Base-by-base conservation (phyloP, 768 basidiomycete species). In the Pleurotus djamor region DNA sequence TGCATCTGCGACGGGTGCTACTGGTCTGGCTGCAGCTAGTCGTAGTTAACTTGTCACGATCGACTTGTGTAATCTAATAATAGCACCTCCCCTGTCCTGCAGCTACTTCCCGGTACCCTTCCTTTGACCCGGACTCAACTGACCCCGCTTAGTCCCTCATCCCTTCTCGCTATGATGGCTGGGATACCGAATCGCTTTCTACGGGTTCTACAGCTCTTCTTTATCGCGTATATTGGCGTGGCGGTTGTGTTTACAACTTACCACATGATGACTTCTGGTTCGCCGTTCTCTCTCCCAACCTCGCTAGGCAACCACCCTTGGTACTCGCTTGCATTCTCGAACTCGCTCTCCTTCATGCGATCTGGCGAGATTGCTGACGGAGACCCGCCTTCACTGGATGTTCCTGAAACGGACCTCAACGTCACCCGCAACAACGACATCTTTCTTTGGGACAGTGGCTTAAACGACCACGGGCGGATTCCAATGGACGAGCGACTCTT, bases 1-100 rank as follows among this genome's bases (percentile, higher is more conserved):
- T 69, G 86, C 87, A 0, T 85, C 89, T 1, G 82, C 76, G 3
- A 73, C 76, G 16, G 92, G 91, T 7, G 92, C 88, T 2, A 70
- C 72, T 44, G 83, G 84, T 6, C 71, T 92, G 47, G 83, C 82
- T 4, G 68, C 70, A 14, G 63, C 70, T 4, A n/a, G 32, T 36
- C 51, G n/a, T 36, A 36, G n/a, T 14, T 52, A 52, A 52, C 37
- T 12, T 9, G 10, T 51, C 9, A 12, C 47, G n/a, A 48, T 28
- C 21, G 21, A 28, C 21, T 28, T 28, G 21, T 28, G 21, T 28
- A 28, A 28, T 28, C 21, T 28, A 28, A 28, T 28, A 28, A 28
- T 28, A 28, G 21, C 21, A 28, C 21, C 21, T 3, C 21, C 21
- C 21, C 21, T 28, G 21, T 28, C 21, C 21, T 28, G 3, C 21